Evolutionary conservation across 2,329 filamentous ascomycete genomes (phyloP).

Genomic region (Pseudogymnoascus verrucosus): DNA sequence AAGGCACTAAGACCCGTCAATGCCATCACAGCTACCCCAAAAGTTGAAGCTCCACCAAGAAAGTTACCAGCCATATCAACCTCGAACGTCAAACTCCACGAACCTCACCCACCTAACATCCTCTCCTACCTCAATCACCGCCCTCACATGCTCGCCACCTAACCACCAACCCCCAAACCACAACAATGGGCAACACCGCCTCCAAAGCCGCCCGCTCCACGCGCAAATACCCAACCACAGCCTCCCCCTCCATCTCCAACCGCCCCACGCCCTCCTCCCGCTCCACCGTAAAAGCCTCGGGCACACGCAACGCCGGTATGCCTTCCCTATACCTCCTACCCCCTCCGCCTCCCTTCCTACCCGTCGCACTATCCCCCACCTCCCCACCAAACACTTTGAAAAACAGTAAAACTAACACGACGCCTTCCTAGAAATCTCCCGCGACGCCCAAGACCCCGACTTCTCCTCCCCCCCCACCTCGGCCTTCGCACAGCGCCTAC

Average conservation of each 20-base stretch:
- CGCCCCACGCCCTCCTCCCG: neutral
- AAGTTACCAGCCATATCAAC: neutral
- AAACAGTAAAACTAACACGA: neutral
- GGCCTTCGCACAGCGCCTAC: neutral
- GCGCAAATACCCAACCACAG: neutral
- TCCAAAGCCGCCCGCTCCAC: constrained; percentile 1
- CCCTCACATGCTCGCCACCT: neutral
- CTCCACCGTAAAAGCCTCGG: neutral
- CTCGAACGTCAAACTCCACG: neutral
- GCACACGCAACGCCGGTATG: neutral
- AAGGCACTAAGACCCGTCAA: neutral
- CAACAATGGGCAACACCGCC: neutral
- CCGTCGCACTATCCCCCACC: too few relatives aligned
- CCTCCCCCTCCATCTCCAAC: neutral
- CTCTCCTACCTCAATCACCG: neutral
- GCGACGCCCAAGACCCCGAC: constrained; percentile 8
- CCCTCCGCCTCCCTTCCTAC: neutral
- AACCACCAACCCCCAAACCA: neutral
- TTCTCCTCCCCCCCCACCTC: neutral
- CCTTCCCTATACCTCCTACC: neutral
- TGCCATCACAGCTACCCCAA: neutral
- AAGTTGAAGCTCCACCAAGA: constrained; percentile 6
- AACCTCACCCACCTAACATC: neutral
- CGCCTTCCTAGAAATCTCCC: neutral
- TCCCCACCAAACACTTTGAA: too few relatives aligned